Conservation (phyloP, 2,329 filamentous ascomycete genomes). For the Knufia petricola region DNA sequence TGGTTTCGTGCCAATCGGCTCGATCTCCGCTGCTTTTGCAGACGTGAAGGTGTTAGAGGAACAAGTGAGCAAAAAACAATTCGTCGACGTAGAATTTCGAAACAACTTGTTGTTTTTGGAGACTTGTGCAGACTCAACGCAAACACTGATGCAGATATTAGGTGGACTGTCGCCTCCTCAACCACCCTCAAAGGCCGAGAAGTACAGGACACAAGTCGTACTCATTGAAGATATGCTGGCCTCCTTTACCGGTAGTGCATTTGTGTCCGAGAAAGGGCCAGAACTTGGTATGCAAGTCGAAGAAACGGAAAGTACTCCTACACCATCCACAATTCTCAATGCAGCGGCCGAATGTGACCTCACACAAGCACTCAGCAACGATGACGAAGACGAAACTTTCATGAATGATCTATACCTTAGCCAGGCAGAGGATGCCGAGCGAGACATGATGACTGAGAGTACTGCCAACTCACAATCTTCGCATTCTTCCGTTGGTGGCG, state of each 20-base stretch:
- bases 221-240: slow-evolving; percentile 81
- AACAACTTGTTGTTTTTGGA: slow-evolving; percentile 85
- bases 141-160: slow-evolving; percentile 72
- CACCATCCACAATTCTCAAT: slow-evolving; percentile 23
- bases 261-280: slow-evolving; percentile 37
- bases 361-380: slow-evolving; percentile 36
- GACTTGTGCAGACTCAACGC: slow-evolving; percentile 92
- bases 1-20: slow-evolving; percentile 80
- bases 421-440: slow-evolving; percentile 32
- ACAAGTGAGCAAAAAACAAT: slow-evolving; percentile 50
- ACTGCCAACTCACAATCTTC: slow-evolving; percentile 30
- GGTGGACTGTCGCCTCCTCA: slow-evolving; percentile 75
- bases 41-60: slow-evolving; percentile 51
- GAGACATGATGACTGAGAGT: slow-evolving; percentile 25
- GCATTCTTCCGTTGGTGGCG: slow-evolving; percentile 27
- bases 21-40: slow-evolving; percentile 71
- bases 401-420: slow-evolving; percentile 24
- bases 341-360: background rate
- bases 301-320: slow-evolving; percentile 7
- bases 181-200: slow-evolving; percentile 69
- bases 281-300: slow-evolving; percentile 22
- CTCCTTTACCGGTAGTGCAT: slow-evolving; percentile 80
- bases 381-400: slow-evolving; percentile 29
- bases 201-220: slow-evolving; percentile 79
- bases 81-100: slow-evolving; percentile 68